Conservation (phyloP, 2,329 filamentous ascomycete species). For the Grosmannia serpens region DNA sequence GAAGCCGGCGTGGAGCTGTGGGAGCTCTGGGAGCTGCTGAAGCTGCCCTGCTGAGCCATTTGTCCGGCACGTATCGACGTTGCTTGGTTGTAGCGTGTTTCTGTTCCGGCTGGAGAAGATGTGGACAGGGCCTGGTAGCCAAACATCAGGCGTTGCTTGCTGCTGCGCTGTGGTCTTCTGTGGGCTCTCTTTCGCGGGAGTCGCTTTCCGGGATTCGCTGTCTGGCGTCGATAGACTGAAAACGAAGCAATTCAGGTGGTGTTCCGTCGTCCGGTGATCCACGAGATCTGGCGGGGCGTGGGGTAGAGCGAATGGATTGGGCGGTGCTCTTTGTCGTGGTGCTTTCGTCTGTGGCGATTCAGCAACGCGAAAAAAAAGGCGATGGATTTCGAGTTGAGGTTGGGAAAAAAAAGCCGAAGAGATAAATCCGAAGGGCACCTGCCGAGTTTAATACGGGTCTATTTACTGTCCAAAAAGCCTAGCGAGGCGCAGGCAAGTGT, state of each 20-base stretch:
- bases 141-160: not conserved
- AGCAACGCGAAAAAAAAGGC: not conserved
- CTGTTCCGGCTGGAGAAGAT: not conserved
- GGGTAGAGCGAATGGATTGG: not conserved
- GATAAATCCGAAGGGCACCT: not conserved
- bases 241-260: not conserved
- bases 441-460: not conserved
- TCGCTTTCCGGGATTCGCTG: not conserved
- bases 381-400: not conserved
- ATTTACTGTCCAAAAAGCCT: not conserved
- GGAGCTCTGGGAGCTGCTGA: slow-evolving; percentile 4
- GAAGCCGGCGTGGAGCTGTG: slow-evolving; percentile 7
- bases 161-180: not conserved
- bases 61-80: not conserved
- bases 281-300: not conserved
- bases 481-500: not conserved
- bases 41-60: slow-evolving; percentile 9
- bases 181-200: too few relatives aligned
- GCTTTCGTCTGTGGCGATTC: not conserved
- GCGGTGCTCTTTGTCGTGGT: not conserved
- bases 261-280: too few relatives aligned
- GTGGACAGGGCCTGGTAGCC: not conserved
- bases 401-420: not conserved
- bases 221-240: not conserved
- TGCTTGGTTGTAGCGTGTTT: not conserved